Conservation (phyloP, 148 eudicot genomes). For the Nepenthes gracilis region DNA sequence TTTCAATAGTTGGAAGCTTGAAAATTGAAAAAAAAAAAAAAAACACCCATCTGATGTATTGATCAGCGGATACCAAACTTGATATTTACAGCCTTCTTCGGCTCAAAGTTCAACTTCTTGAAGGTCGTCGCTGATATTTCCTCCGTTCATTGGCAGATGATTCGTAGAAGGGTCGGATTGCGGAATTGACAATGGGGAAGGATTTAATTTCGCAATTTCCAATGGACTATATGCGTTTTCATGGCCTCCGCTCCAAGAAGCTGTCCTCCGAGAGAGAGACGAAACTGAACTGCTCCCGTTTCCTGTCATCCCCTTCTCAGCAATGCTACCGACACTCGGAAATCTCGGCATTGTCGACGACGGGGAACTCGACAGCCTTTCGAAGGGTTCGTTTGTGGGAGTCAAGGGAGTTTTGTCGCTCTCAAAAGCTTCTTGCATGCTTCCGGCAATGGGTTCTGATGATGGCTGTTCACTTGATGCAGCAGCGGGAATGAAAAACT, state of each 20-base stretch:
- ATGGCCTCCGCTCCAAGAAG: conserved; percentile 71
- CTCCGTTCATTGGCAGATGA: conserved; percentile 26
- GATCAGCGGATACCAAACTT: conserved; percentile 21
- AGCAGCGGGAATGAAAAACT: conserved; percentile 73
- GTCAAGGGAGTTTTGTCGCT: conserved; percentile 21
- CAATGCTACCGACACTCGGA: conserved; percentile 60
- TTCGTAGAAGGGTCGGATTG: conserved; percentile 21
- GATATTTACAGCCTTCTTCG: conserved; percentile 19
- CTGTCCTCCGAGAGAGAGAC: conserved; percentile 56
- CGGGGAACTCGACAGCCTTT: conserved; percentile 35
- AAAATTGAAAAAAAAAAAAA: too few species aligned
- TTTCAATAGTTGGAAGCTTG: too few species aligned
- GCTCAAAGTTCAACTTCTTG: conserved; percentile 82
- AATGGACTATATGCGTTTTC: conserved; percentile 24
- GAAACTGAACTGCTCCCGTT: conserved; percentile 18
- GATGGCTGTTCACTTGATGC: conserved; percentile 23
- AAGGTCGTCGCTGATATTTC: conserved; percentile 59
- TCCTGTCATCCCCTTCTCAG: conserved; percentile 21
- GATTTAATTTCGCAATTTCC: conserved; percentile 20
- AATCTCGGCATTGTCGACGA: conserved; percentile 44
- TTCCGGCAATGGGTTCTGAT: conserved; percentile 12
- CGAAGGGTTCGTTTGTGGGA: conserved; percentile 23
- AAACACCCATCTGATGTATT: neutral
- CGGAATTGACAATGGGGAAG: conserved; percentile 35
- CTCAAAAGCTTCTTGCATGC: conserved; percentile 16